Base-by-base conservation (phyloP, 805 yeast genomes). In the Isabelozyma gotoi region DNA sequence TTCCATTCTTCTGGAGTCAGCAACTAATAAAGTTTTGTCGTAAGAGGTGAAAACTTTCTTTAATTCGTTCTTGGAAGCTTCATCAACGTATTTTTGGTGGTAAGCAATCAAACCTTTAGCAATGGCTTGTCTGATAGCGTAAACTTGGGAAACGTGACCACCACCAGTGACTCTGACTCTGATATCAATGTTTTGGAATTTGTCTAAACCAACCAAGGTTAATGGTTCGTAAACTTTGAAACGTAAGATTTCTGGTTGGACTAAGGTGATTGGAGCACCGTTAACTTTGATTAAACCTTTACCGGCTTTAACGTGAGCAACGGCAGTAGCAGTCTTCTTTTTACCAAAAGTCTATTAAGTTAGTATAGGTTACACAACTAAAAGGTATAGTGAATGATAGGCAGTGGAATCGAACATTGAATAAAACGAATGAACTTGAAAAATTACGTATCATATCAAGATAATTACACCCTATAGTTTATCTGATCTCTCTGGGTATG, bases 211-310 rank as follows among this genome's bases (percentile, higher is more conserved):
- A 71, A 89, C 98, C 73, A 94, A 80, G 73, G 95, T 83, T 71
- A 94, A 84, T 75, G 99, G 98, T 84, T 94, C 99, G 91, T 91
- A 94, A 66, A 94, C 98, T 84, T 94, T 94, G 92, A 91, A 90
- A 80, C 99, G 88, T 71, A 94, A 84, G 77, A 91, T 88, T 82
- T 92, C 98, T 75, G 99, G 99, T 80, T 94, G 88, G 67, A 94
- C 98, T 68, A 94, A 85, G 74, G 96, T 87, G 85, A 94, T 92
- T 82, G 99, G 99, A 67, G 92, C 79, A 78, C 99, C 99, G 84
- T 94, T 94, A 66, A 94, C 95, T 84, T 94, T 94, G 82, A 94
- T 85, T 76, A 94, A 87, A 81, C 99, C 99, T 80, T 86, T 88
- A 80, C 99, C 99, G 80, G 94, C 91, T 83, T 90, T 90, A 68